phyloP scores from a whole-genome alignment of 2,329 filamentous ascomycete genomes.

The Colletotrichum sp. region DNA sequence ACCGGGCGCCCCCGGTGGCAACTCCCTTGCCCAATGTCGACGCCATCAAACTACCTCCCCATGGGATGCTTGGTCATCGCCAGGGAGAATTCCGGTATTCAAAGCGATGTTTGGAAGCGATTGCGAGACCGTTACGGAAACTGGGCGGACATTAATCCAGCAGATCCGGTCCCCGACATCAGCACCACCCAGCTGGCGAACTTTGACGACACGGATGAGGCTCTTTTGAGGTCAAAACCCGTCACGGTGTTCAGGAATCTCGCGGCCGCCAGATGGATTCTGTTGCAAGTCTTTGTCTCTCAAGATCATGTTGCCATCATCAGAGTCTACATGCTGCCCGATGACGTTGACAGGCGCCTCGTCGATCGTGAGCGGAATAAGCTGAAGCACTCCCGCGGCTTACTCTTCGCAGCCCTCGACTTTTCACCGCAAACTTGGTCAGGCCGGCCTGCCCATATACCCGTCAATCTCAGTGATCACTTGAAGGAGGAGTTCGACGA shows the following conservation, averaged over 20 bases:
- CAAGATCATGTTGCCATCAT: constrained; percentile 33
- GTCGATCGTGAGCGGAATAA: constrained; percentile 53
- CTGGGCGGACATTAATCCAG: constrained; percentile 13
- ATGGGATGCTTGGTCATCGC: constrained; percentile 41
- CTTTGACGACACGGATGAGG: background rate
- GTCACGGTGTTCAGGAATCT: constrained; percentile 33
- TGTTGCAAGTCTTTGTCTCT: constrained; percentile 41
- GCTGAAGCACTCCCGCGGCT: constrained; percentile 50
- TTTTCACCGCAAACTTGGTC: constrained; percentile 61
- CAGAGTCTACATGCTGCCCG: constrained; percentile 68
- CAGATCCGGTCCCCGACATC: background rate
- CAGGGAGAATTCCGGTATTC: background rate
- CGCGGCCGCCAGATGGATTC: constrained; percentile 45
- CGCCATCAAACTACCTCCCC: constrained; percentile 40
- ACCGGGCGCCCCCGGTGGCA: background rate
- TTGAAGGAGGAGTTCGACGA: constrained; percentile 36
- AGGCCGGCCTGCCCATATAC: constrained; percentile 33
- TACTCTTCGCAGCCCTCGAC: constrained; percentile 59
- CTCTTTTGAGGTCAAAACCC: constrained; percentile 31
- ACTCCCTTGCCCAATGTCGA: background rate
- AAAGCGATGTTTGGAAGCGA: background rate
- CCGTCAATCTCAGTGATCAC: background rate
- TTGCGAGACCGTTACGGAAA: background rate
- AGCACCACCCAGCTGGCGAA: background rate
- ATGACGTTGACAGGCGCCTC: constrained; percentile 62